phyloP scores from a whole-genome alignment of 2,329 filamentous ascomycete species.

The Xylariales sp. region DNA sequence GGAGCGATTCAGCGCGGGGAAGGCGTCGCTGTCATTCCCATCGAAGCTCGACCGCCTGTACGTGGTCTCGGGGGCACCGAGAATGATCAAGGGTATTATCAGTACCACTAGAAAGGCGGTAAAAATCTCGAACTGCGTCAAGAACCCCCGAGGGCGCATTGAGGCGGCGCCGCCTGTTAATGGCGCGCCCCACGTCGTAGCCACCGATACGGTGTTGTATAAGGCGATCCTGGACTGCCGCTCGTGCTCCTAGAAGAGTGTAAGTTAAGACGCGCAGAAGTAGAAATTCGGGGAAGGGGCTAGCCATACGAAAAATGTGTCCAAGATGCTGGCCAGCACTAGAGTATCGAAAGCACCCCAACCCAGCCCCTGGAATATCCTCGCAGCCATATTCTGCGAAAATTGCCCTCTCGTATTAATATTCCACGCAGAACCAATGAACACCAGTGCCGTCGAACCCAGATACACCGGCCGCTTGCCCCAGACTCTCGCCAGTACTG shows the following conservation, averaged over 20 bases:
- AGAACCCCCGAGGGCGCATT: slow-evolving; percentile 54
- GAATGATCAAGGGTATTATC: slow-evolving; percentile 59
- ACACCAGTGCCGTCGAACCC: slow-evolving; percentile 57
- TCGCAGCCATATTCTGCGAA: slow-evolving; percentile 61
- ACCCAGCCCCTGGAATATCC: slow-evolving; percentile 67
- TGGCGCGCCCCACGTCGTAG: slow-evolving; percentile 65
- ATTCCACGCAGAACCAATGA: slow-evolving; percentile 64
- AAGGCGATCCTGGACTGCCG: slow-evolving; percentile 58
- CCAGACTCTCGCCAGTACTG: slow-evolving; percentile 58
- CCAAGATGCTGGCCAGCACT: slow-evolving; percentile 63
- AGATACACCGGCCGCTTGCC: slow-evolving; percentile 68
- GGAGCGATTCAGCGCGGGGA: slow-evolving; percentile 26
- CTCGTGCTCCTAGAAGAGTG: slow-evolving; percentile 62
- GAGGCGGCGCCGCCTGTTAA: slow-evolving; percentile 64
- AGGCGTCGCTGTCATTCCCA: slow-evolving; percentile 36
- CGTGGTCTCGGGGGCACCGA: slow-evolving; percentile 64
- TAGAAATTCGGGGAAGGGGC: slow-evolving; percentile 39
- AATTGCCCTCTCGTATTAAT: slow-evolving; percentile 56
- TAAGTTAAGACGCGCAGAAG: slow-evolving; percentile 42
- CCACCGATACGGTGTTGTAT: slow-evolving; percentile 58
- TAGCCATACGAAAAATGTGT: slow-evolving; percentile 64
- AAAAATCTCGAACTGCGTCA: slow-evolving; percentile 64
- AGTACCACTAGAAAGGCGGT: slow-evolving; percentile 60
- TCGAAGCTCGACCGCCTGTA: slow-evolving; percentile 58
- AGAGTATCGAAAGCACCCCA: slow-evolving; percentile 69